Percentiles rank a stretch among this genome's conserved stretches.
These are phyloP conservation scores for Coniferiporia weirii DNA, from an alignment of 1,284 basidiomycete genomes.

Conservation along the genomic window DNA sequence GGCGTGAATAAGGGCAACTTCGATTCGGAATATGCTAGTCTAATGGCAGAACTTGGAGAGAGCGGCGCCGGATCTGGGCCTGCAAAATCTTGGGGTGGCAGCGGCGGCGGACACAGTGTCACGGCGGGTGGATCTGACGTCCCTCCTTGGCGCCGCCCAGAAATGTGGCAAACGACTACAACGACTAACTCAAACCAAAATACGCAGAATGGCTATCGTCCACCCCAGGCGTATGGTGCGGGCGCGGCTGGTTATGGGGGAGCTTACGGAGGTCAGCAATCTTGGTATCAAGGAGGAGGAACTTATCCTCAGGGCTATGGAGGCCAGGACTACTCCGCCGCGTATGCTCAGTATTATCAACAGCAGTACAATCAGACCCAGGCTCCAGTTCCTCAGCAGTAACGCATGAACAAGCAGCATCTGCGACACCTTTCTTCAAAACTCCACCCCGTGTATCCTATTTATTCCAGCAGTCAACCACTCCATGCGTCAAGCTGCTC, in stretches of 20 bases:
- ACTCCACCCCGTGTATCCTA: neutral
- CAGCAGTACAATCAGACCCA: conserved; percentile 19
- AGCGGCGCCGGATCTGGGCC: conserved; percentile 51
- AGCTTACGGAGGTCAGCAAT: conserved; percentile 7
- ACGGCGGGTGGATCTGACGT: conserved; percentile 75
- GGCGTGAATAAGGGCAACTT: conserved; percentile 54
- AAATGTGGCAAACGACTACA: conserved; percentile 66
- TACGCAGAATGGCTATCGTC: conserved; percentile 40
- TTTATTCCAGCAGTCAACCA: conserved; percentile 1
- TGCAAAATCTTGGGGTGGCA: conserved; percentile 56
- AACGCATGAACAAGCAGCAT: neutral
- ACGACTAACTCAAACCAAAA: conserved; percentile 38
- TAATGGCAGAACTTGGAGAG: conserved; percentile 98
- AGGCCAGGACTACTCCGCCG: conserved; percentile 58
- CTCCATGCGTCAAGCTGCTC: neutral
- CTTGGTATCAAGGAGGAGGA: conserved; percentile 19
- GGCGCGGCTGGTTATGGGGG: conserved; percentile 16
- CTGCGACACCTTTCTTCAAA: conserved; percentile 8
- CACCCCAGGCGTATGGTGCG: conserved; percentile 27
- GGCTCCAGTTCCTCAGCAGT: conserved; percentile 9
- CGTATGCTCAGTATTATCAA: conserved; percentile 62
- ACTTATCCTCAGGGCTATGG: conserved; percentile 11
- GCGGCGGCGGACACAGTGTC: conserved; percentile 63
- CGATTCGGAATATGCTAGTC: conserved; percentile 94
- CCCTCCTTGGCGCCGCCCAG: conserved; percentile 82